Percentiles rank a stretch among this genome's conserved stretches.
Conservation (phyloP, 805 yeast genomes). For the Lachancea fermentati region DNA sequence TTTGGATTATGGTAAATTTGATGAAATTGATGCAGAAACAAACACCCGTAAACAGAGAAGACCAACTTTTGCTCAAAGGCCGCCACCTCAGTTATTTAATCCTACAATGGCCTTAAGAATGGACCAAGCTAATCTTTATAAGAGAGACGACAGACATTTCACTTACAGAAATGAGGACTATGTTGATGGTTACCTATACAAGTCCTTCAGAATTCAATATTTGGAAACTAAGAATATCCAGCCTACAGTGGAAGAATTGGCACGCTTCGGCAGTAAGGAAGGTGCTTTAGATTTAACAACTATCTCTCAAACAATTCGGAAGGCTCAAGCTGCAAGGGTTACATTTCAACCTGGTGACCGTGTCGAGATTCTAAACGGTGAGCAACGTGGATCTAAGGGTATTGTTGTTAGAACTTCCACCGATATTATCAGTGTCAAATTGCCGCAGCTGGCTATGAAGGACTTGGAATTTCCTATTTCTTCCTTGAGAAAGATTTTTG, state of each 20-base stretch:
- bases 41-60: conserved; percentile 46
- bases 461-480: conserved; percentile 75
- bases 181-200: conserved; percentile 78
- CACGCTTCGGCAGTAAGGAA: conserved; percentile 70
- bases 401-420: conserved; percentile 61
- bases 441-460: conserved; percentile 44
- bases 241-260: conserved; percentile 85
- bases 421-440: conserved; percentile 50
- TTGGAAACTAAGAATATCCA: conserved; percentile 76
- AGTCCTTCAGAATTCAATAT: conserved; percentile 78
- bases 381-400: conserved; percentile 86
- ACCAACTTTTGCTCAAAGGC: conserved; percentile 59
- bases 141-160: conserved; percentile 59
- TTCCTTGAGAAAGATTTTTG: conserved; percentile 77
- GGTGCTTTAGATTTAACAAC: conserved; percentile 86
- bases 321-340: conserved; percentile 47
- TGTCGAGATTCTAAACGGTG: conserved; percentile 89
- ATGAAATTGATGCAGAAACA: conserved; percentile 46
- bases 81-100: conserved; percentile 80
- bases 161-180: conserved; percentile 84
- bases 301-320: conserved; percentile 79
- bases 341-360: conserved; percentile 89
- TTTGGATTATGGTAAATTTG: conserved; percentile 76
- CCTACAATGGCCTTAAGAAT: conserved; percentile 84
- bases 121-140: conserved; percentile 68